Evolutionary conservation across 176 grass and related monocot species (phyloP), one percentile per base, ranked within the genome.

Genomic region (Olyra latifolia): DNA sequence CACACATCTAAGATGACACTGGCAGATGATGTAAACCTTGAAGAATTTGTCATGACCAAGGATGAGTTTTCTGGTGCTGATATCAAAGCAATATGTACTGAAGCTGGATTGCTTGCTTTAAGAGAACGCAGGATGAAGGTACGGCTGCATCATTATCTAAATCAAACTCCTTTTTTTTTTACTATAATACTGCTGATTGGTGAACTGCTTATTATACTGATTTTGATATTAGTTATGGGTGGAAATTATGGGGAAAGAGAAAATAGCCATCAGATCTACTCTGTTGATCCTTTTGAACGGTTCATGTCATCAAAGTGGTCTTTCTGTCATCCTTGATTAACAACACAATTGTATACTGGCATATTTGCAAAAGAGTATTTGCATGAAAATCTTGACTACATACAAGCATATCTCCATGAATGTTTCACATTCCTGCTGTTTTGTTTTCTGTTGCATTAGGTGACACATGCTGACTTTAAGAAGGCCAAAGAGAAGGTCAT

Each of bases 401-500:
- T 63, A 11, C 32, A 5, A n/a, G 17, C 41, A 25, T 45, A 69
- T 48, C 16, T 71, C n/a, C 13, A 49, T 71, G 23, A 10, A 39
- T 62, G 16, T 74, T 42, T 38, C 16, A 48, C 42, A 71, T 70
- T 78, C 20, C 62, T 64, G 38, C 24, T 72, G 5, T 38, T 30
- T 24, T 75, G 67, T 74, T 64, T 62, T 63, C 46, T 32, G 6
- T 66, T 80, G 43, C 75, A 82, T 74, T 46, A 98, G 95, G 92
- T 98, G 16, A 98, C 88, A 48, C 95, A 98, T 64, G 45, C 59
- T 1, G 95, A 98, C 78, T 95, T 95, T 65, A 98, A 95, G 69
- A 98, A 98, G 74, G 95, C 95, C 42, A 98, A 95, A 82, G 92
- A 98, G 50, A 98, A 98, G 85, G 95, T 98, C 58, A 98, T 98